Conservation (phyloP, 345 rosid species). For the Angophora floribunda region DNA sequence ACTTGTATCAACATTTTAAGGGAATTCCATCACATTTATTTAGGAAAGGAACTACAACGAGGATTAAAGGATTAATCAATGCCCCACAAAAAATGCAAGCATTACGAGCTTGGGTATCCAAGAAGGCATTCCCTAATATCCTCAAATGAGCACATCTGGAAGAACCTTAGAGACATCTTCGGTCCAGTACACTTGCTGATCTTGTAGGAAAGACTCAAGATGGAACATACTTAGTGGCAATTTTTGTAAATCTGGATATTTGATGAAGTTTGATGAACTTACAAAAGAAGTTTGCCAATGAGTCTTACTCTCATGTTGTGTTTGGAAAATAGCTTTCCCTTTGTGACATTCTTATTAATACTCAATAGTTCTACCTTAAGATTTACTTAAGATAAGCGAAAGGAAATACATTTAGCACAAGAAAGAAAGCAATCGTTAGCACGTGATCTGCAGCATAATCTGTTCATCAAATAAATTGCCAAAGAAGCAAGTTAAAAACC, state of each 20-base stretch:
- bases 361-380: not conserved
- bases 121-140: not conserved
- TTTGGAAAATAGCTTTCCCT: not conserved
- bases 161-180: not conserved
- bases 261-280: not conserved
- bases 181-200: not conserved
- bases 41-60: not conserved
- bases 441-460: not conserved
- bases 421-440: not conserved
- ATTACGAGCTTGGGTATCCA: not conserved
- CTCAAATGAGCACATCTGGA: not conserved
- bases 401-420: not conserved
- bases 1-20: not conserved
- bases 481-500: conserved; percentile 4
- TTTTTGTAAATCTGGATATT: not conserved
- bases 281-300: not conserved
- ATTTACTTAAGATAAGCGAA: not conserved
- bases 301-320: not conserved
- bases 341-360: not conserved
- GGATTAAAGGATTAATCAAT: not conserved
- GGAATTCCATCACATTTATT: not conserved
- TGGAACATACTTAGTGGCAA: not conserved
- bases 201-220: not conserved
- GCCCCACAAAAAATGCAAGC: not conserved
- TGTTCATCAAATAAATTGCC: not conserved